Evolutionary conservation across 495 filamentous ascomycete genomes (phyloP).

Genomic region (Hyphodiscus hymeniophilus): DNA sequence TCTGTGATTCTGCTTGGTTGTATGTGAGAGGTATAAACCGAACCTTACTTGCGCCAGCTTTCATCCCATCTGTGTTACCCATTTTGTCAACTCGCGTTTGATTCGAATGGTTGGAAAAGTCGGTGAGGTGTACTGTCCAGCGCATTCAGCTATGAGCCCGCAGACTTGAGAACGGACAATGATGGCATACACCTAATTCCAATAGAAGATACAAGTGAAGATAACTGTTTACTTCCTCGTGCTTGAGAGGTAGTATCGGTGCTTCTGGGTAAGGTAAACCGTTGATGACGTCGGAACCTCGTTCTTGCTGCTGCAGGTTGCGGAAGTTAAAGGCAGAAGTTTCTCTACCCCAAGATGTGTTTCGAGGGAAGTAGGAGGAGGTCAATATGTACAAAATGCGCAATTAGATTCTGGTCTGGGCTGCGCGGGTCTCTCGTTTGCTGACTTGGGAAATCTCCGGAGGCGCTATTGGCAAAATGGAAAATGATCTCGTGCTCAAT

Average conservation of each 20-base stretch:
- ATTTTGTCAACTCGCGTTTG: constrained; percentile 6
- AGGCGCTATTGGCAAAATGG: too few species aligned
- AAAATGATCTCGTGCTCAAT: too few species aligned
- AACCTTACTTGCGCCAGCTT: constrained; percentile 20
- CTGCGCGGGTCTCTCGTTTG: too few species aligned
- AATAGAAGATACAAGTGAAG: not conserved
- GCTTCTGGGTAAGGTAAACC: not conserved
- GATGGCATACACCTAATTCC: not conserved
- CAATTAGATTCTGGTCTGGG: too few species aligned
- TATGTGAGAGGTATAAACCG: constrained; percentile 66
- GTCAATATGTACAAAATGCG: not conserved
- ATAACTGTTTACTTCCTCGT: too few species aligned
- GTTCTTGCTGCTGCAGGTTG: too few species aligned
- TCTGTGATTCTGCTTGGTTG: constrained; percentile 62
- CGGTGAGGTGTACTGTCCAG: constrained; percentile 6
- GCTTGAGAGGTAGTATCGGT: not conserved
- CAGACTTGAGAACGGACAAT: not conserved
- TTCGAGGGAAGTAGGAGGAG: not conserved
- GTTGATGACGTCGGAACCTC: not conserved
- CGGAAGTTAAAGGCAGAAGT: not conserved
- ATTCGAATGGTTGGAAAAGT: constrained; percentile 6
- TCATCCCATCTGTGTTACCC: not conserved
- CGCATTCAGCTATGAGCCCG: not conserved
- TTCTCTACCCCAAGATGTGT: not conserved
- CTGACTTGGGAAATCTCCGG: too few species aligned